A percentile compares a stretch with the other conserved stretches of the same genome.
Evolutionary conservation across 345 rosid species (phyloP).

Genomic region (Camelina sativa): DNA sequence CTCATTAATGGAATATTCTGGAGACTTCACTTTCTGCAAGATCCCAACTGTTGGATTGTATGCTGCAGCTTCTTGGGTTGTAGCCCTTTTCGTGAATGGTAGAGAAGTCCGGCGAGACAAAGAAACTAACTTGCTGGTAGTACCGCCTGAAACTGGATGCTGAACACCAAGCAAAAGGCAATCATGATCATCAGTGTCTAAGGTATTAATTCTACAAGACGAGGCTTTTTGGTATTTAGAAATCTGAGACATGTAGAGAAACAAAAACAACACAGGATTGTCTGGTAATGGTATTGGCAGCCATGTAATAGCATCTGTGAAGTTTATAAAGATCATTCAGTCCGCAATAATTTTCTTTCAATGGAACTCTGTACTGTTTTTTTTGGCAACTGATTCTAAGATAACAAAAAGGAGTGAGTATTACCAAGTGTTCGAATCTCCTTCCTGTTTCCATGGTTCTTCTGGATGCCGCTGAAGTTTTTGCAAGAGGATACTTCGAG

Average conservation of each 20-base stretch:
- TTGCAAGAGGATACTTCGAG: constrained; percentile 44
- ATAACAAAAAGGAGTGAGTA: background rate
- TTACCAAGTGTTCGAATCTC: constrained; percentile 59
- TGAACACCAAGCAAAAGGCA: constrained; percentile 42
- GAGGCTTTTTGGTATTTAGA: background rate
- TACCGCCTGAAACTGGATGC: constrained; percentile 51
- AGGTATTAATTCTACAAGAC: background rate
- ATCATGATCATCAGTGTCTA: background rate
- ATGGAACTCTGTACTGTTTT: background rate
- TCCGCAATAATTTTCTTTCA: background rate
- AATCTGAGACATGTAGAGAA: background rate
- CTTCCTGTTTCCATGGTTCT: constrained; percentile 48
- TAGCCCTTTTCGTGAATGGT: constrained; percentile 50
- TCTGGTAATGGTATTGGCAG: background rate
- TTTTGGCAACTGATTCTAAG: background rate
- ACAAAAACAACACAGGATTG: background rate
- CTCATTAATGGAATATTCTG: constrained; percentile 84
- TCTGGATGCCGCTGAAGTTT: constrained; percentile 40
- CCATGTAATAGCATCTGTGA: background rate
- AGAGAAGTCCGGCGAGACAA: constrained; percentile 75
- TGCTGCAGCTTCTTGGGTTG: constrained; percentile 28
- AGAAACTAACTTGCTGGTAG: constrained; percentile 46
- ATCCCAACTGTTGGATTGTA: constrained; percentile 49
- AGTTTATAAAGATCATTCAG: background rate
- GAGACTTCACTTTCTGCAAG: constrained; percentile 63